A percentile compares a stretch with the other conserved stretches of the same genome.
These are phyloP conservation scores for Globisporangium apiculatum DNA, from an alignment of 352 stramenopile genomes.

Conservation along the genomic window DNA sequence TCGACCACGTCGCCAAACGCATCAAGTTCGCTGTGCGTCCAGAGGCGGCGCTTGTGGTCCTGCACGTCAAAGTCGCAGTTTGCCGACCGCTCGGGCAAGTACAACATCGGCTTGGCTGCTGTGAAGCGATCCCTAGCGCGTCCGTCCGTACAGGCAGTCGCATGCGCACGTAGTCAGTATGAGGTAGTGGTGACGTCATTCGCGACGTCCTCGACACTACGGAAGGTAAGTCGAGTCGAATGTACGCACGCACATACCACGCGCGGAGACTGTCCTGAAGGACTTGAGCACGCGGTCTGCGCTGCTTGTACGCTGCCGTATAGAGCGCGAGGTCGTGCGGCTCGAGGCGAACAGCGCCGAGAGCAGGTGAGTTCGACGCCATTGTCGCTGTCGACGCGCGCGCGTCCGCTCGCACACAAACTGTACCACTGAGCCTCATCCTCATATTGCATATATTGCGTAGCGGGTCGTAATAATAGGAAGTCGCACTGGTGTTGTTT, in stretches of 20 bases:
- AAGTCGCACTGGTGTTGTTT: too few relatives aligned
- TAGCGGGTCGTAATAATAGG: too few relatives aligned
- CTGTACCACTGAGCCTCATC: too few relatives aligned
- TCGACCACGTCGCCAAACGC: conserved; percentile 32
- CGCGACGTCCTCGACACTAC: too few relatives aligned
- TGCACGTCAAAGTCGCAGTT: conserved; percentile 32
- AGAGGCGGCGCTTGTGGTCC: conserved; percentile 31
- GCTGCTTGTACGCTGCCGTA: conserved; percentile 27
- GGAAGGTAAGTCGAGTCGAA: neutral
- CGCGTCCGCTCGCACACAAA: neutral
- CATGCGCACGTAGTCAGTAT: too few relatives aligned
- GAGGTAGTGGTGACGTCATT: too few relatives aligned
- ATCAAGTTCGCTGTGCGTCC: conserved; percentile 35
- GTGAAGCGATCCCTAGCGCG: conserved; percentile 28
- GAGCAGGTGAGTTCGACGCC: too few relatives aligned
- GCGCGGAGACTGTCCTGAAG: conserved; percentile 15
- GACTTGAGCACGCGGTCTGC: conserved; percentile 4
- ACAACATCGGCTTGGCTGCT: conserved; percentile 23
- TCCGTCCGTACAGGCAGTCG: too few relatives aligned
- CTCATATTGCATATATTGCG: too few relatives aligned
- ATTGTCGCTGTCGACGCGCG: neutral
- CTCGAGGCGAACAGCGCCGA: conserved; percentile 5
- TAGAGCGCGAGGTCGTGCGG: conserved; percentile 32
- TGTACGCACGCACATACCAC: conserved; percentile 7
- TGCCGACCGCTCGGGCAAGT: conserved; percentile 36